Evolutionary conservation across 176 grass and related monocot genomes (phyloP).

Genomic region (Rhynchospora breviuscula): DNA sequence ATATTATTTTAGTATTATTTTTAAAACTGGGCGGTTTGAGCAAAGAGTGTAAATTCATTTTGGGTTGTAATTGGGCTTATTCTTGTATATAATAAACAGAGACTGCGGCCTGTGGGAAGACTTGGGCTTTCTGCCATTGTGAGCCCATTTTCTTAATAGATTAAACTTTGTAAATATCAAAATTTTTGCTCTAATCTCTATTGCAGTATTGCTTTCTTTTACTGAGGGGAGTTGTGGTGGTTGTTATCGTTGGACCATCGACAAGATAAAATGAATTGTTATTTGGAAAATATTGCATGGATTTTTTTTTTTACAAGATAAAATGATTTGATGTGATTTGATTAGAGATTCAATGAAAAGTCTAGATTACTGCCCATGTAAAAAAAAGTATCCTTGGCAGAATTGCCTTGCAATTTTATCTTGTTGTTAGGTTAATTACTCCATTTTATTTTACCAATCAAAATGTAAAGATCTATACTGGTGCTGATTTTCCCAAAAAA

Average conservation of each 20-base stretch:
- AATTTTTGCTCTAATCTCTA: no score
- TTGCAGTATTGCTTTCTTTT: no score
- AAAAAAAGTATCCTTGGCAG: no score
- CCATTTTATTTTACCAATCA: neutral
- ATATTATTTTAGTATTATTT: no score
- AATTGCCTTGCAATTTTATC: neutral
- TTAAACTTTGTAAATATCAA: neutral
- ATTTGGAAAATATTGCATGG: no score
- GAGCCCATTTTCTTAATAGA: neutral
- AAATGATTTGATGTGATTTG: no score
- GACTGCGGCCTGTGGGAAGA: neutral
- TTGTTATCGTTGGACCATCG: neutral
- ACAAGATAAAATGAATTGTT: neutral
- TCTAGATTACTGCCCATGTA: no score
- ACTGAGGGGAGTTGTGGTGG: no score
- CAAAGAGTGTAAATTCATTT: neutral
- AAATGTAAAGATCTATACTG: neutral
- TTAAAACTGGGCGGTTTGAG: no score
- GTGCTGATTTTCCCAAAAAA: neutral
- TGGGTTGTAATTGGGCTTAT: neutral
- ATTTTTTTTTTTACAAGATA: no score
- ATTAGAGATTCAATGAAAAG: no score
- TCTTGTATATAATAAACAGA: neutral
- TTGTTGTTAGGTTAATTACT: neutral
- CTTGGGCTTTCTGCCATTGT: neutral